Evolutionary conservation across 805 yeast genomes (phyloP).

Genomic region (Sugiyamaella floridensis): DNA sequence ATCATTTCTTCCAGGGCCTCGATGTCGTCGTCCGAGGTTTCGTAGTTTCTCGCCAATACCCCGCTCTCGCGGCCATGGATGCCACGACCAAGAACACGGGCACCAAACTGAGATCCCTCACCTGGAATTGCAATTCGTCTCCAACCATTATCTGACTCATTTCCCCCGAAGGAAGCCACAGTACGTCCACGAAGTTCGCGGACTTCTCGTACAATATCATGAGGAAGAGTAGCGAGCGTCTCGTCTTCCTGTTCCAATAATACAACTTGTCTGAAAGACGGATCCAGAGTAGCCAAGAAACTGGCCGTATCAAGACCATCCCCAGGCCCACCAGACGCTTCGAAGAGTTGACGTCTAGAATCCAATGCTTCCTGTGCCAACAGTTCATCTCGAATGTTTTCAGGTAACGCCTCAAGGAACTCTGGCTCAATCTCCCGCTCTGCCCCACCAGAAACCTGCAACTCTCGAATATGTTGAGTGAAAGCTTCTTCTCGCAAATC

Average conservation of each 20-base stretch:
- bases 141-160: constrained; percentile 5
- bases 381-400: constrained; percentile 42
- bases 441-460: constrained; percentile 41
- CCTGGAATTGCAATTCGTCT: not conserved
- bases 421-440: constrained; percentile 65
- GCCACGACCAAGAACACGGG: constrained; percentile 8
- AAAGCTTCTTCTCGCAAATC: constrained; percentile 90
- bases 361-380: constrained; percentile 24
- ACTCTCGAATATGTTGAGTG: constrained; percentile 72
- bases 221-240: constrained; percentile 26
- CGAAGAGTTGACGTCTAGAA: constrained; percentile 10
- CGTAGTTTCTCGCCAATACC: constrained; percentile 34
- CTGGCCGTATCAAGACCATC: constrained; percentile 25
- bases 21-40: constrained; percentile 13
- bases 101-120: not conserved
- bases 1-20: not conserved
- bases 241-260: constrained; percentile 30
- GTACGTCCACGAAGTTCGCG: constrained; percentile 21
- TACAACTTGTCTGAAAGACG: constrained; percentile 27
- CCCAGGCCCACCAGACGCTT: constrained; percentile 6
- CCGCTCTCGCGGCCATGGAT: constrained; percentile 21
- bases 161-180: constrained; percentile 12
- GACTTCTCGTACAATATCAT: constrained; percentile 29
- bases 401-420: constrained; percentile 75
- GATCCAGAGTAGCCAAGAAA: constrained; percentile 29